phyloP scores from a whole-genome alignment of 1,139 yeast species.

The Ogataea hybrid region DNA sequence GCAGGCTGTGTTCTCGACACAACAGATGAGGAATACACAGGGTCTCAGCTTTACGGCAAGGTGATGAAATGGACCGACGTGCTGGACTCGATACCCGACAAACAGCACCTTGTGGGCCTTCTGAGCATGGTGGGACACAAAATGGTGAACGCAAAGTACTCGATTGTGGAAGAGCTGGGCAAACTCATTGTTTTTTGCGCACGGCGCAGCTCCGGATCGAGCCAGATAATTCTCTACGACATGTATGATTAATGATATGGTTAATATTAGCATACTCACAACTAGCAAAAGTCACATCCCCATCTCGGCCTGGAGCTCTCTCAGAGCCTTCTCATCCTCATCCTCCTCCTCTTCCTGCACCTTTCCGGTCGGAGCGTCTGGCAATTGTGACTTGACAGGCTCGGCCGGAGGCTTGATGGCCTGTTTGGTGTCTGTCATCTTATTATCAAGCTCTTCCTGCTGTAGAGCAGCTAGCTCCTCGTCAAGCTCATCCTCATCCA shows the following conservation, averaged over 20 bases:
- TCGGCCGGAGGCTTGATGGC: slow-evolving; percentile 31
- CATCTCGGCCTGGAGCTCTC: slow-evolving; percentile 86
- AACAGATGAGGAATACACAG: slow-evolving; percentile 33
- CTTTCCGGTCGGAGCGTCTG: slow-evolving; percentile 39
- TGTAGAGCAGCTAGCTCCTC: slow-evolving; percentile 88
- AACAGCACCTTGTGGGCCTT: slow-evolving; percentile 54
- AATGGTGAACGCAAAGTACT: slow-evolving; percentile 54
- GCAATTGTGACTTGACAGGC: slow-evolving; percentile 34
- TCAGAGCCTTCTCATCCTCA: slow-evolving; percentile 77
- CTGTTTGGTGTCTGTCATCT: slow-evolving; percentile 43
- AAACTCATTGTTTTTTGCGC: slow-evolving; percentile 57
- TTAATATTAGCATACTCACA: slow-evolving; percentile 1
- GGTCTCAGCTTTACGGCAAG: slow-evolving; percentile 36
- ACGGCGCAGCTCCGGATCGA: slow-evolving; percentile 53
- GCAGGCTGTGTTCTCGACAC: slow-evolving; percentile 34
- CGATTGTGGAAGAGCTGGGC: slow-evolving; percentile 57
- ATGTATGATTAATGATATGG: slow-evolving; percentile 37
- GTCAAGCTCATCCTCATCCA: slow-evolving; percentile 79
- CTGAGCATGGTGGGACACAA: slow-evolving; percentile 47
- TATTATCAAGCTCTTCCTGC: slow-evolving; percentile 71
- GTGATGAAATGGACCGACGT: slow-evolving; percentile 44
- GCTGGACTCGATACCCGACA: slow-evolving; percentile 41
- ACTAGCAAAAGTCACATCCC: slow-evolving; percentile 51
- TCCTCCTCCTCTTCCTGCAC: slow-evolving; percentile 30
- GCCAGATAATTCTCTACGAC: slow-evolving; percentile 46